These are phyloP conservation scores for Sphaerulina populicola DNA, from an alignment of 2,329 filamentous ascomycete species.

Conservation along the genomic window DNA sequence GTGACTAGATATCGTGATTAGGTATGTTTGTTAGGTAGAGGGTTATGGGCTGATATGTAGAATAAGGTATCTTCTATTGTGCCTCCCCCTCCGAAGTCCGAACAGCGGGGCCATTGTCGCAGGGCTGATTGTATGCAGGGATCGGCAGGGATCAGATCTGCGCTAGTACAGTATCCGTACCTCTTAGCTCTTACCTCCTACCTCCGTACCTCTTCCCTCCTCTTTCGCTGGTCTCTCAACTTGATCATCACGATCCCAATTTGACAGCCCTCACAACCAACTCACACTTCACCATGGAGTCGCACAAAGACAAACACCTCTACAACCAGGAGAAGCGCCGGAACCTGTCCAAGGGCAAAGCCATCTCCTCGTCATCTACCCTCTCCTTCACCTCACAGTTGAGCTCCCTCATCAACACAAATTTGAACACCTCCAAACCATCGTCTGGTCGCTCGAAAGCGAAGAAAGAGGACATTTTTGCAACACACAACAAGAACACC, in stretches of 20 bases:
- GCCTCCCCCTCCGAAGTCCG: too few relatives aligned
- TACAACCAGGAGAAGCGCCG: conserved; percentile 39
- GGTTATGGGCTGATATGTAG: neutral
- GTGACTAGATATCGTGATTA: neutral
- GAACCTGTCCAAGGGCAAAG: conserved; percentile 50
- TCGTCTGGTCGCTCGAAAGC: conserved; percentile 46
- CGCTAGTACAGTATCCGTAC: conserved; percentile 1
- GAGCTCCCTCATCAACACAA: conserved; percentile 62
- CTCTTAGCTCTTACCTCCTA: too few relatives aligned
- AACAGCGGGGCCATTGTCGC: conserved; percentile 1
- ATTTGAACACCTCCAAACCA: conserved; percentile 34
- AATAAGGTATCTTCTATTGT: neutral
- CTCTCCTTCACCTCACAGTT: conserved; percentile 86
- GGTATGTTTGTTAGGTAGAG: neutral
- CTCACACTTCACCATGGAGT: conserved; percentile 9
- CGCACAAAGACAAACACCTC: conserved; percentile 17
- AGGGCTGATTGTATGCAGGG: conserved; percentile 3
- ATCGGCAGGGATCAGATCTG: conserved; percentile 4
- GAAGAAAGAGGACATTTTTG: conserved; percentile 63
- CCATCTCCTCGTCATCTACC: conserved; percentile 59
- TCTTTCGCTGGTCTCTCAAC: neutral
- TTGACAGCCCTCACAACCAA: neutral
- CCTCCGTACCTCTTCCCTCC: too few relatives aligned
- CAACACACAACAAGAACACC: conserved; percentile 53
- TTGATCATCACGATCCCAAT: neutral